Percentiles rank a stretch among this genome's conserved stretches.
Evolutionary conservation across 306 rosid species (phyloP).

Genomic region (Lotus japonicus): DNA sequence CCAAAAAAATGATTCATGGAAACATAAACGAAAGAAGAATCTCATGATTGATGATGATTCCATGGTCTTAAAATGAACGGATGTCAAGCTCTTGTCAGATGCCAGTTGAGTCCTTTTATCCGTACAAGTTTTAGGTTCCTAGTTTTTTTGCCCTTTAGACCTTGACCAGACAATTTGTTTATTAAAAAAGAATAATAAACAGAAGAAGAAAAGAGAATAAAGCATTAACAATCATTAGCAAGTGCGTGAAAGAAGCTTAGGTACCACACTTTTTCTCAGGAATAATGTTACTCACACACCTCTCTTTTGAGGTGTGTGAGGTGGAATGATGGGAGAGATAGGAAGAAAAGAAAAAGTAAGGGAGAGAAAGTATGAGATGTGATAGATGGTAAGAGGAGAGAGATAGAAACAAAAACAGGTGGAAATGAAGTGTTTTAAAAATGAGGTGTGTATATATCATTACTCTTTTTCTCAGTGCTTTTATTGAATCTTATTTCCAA

Average conservation of each 20-base stretch:
- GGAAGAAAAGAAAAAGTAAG: too few relatives aligned
- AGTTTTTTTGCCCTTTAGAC: neutral
- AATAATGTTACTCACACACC: too few relatives aligned
- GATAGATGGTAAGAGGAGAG: too few relatives aligned
- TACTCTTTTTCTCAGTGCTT: too few relatives aligned
- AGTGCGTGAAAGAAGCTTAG: constrained; percentile 12
- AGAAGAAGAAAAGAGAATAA: neutral
- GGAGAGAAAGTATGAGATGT: too few relatives aligned
- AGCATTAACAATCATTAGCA: constrained; percentile 22
- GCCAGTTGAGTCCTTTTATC: neutral
- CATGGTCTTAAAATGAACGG: constrained; percentile 12
- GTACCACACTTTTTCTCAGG: neutral
- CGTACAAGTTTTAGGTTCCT: constrained; percentile 19
- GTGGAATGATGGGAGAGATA: too few relatives aligned
- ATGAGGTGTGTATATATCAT: too few relatives aligned
- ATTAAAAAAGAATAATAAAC: too few relatives aligned
- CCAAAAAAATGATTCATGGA: constrained; percentile 4
- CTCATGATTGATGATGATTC: constrained; percentile 17
- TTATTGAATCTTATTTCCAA: neutral
- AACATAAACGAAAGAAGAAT: constrained; percentile 2
- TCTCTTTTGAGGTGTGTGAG: too few relatives aligned
- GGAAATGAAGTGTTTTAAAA: too few relatives aligned
- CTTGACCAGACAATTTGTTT: neutral
- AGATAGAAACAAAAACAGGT: too few relatives aligned
- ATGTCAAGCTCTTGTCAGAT: constrained; percentile 24